phyloP scores from a whole-genome alignment of 306 rosid species.

The Mucuna pruriens region DNA sequence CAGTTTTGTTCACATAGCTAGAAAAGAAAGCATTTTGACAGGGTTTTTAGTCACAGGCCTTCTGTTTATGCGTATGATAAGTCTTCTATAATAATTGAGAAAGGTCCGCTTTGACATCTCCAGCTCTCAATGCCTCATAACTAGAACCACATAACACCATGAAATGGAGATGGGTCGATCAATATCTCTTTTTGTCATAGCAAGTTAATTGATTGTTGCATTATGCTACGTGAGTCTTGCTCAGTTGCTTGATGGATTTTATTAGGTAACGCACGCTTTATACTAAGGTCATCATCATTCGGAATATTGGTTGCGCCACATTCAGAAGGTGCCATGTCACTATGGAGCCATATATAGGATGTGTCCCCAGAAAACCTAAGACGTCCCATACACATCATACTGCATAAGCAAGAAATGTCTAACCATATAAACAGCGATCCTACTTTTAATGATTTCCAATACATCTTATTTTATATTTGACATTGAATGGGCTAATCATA shows the following conservation, averaged over 20 bases:
- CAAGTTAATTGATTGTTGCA: conserved; percentile 92
- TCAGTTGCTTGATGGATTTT: conserved; percentile 51
- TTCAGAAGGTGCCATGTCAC: conserved; percentile 23
- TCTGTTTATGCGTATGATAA: conserved; percentile 71
- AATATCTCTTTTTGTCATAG: conserved; percentile 45
- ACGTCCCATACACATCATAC: no score
- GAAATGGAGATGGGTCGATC: conserved; percentile 76
- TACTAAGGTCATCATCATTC: conserved; percentile 49
- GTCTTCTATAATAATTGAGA: no score
- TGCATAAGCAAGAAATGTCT: conserved; percentile 40
- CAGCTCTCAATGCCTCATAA: no score
- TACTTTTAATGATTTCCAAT: not conserved
- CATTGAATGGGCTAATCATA: no score
- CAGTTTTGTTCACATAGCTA: conserved; percentile 44
- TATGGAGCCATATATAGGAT: conserved; percentile 66
- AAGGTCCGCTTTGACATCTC: no score
- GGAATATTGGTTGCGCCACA: conserved; percentile 54
- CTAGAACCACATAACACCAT: conserved; percentile 82
- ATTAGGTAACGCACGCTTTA: conserved; percentile 59
- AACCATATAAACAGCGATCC: not conserved
- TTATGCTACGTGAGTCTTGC: conserved; percentile 71
- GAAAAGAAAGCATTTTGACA: conserved; percentile 71
- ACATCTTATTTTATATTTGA: not conserved
- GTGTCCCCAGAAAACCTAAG: no score
- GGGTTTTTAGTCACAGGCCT: conserved; percentile 75